A percentile compares a stretch with the other conserved stretches of the same genome.
These are phyloP conservation scores for Cutaneotrichosporon sp. DNA, from an alignment of 1,284 basidiomycete species.

Conservation along the genomic window DNA sequence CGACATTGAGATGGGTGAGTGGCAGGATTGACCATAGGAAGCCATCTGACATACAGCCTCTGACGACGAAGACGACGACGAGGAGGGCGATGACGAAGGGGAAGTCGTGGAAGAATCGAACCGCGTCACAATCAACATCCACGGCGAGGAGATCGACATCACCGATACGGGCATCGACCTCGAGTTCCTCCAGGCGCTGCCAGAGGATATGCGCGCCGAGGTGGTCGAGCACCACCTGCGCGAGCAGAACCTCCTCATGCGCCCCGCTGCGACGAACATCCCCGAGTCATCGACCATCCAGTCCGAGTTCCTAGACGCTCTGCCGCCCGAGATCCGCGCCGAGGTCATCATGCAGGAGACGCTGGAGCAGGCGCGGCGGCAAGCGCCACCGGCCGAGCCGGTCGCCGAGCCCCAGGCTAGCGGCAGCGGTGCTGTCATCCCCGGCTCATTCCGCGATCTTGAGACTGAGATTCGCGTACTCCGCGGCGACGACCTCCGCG, in stretches of 20 bases:
- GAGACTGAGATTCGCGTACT: slow-evolving; percentile 7
- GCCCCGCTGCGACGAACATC: slow-evolving; percentile 64
- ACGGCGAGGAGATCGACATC: slow-evolving; percentile 93
- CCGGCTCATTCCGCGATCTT: not conserved
- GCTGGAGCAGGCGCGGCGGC: slow-evolving; percentile 66
- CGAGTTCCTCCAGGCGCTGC: slow-evolving; percentile 93
- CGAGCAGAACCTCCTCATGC: slow-evolving; percentile 54
- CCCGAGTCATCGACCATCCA: slow-evolving; percentile 72
- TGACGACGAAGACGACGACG: slow-evolving; percentile 10
- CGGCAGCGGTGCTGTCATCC: not conserved
- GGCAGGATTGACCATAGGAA: too few relatives aligned
- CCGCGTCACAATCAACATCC: slow-evolving; percentile 77
- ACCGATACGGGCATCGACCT: slow-evolving; percentile 98
- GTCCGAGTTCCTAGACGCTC: slow-evolving; percentile 88
- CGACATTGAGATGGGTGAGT: slow-evolving; percentile 67
- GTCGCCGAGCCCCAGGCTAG: slow-evolving; percentile 14
- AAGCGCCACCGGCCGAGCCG: slow-evolving; percentile 49
- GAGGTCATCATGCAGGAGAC: slow-evolving; percentile 95
- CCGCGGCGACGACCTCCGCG: slow-evolving; percentile 3
- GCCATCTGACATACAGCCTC: slow-evolving; percentile 52
- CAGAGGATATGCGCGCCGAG: slow-evolving; percentile 98
- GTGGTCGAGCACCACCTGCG: slow-evolving; percentile 96
- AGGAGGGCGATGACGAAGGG: slow-evolving; percentile 10
- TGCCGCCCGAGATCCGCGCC: slow-evolving; percentile 91
- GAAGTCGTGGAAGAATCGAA: not conserved